Evolutionary conservation across 345 rosid genomes (phyloP).

Genomic region (Salix exigua): DNA sequence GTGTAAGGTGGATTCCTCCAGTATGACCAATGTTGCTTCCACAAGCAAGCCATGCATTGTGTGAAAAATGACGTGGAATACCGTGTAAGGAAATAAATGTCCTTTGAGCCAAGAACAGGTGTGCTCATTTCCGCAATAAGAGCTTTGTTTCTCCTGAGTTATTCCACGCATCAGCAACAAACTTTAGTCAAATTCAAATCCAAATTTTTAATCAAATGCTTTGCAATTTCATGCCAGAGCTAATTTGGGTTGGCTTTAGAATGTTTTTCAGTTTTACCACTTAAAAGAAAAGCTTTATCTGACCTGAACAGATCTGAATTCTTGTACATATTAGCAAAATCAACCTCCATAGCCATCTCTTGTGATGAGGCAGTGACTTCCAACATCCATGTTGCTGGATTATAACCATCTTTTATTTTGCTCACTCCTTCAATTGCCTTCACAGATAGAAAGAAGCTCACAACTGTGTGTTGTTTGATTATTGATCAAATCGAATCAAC

Average conservation of each 20-base stretch:
- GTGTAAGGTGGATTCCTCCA: constrained; percentile 28
- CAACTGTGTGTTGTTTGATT: not conserved
- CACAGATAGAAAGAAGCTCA: not conserved
- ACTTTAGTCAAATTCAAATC: not conserved
- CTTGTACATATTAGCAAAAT: constrained; percentile 56
- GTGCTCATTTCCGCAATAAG: constrained; percentile 15
- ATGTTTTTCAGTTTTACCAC: not conserved
- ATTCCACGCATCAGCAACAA: not conserved
- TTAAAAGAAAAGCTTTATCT: not conserved
- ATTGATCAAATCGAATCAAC: not conserved
- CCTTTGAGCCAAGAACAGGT: constrained; percentile 17
- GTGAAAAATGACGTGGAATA: constrained; percentile 15
- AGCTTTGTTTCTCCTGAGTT: constrained; percentile 44
- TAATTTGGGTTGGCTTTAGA: not conserved
- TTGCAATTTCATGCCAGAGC: not conserved
- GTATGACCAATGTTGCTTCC: constrained; percentile 28
- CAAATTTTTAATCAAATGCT: not conserved
- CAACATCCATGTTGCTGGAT: constrained; percentile 92
- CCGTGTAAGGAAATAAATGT: constrained; percentile 16
- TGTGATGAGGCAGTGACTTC: constrained; percentile 59
- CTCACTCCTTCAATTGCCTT: constrained; percentile 55
- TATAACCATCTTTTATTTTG: constrained; percentile 65
- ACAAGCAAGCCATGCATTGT: constrained; percentile 19
- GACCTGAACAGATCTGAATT: constrained; percentile 61
- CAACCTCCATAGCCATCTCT: constrained; percentile 53